Evolutionary conservation across 306 rosid species (phyloP).

Genomic region (Quercus agrifolia): DNA sequence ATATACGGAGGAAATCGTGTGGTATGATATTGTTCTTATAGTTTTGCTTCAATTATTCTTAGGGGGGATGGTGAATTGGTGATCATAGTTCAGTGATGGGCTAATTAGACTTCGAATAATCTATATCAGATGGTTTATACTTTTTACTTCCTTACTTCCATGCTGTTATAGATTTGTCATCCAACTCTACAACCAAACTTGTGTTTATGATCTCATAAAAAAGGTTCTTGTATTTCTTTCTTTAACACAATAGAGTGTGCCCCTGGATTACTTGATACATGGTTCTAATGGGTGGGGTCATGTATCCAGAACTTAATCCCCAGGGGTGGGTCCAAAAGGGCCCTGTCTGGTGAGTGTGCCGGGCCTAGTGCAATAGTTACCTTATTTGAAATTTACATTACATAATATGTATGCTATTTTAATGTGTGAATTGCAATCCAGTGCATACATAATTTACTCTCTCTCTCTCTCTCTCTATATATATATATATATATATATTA

Average conservation of each 20-base stretch:
- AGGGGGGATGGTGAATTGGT: background rate
- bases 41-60: slow-evolving; percentile 4
- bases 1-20: slow-evolving; percentile 75
- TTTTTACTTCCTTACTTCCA: background rate
- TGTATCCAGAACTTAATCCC: too few species aligned
- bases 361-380: background rate
- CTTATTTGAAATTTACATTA: background rate
- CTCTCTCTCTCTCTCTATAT: background rate
- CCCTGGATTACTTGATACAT: too few species aligned
- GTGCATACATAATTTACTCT: background rate
- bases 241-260: background rate
- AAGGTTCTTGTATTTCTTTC: background rate
- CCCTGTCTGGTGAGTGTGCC: background rate
- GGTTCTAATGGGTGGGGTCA: too few species aligned
- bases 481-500: background rate
- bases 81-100: background rate
- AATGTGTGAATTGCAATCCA: background rate
- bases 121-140: background rate
- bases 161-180: background rate
- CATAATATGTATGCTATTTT: background rate
- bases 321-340: too few species aligned
- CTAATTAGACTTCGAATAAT: background rate
- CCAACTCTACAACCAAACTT: background rate
- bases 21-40: slow-evolving; percentile 45
- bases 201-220: background rate